Conservation (phyloP, 371 early-diverging fungal genomes). For the Circinella minor region DNA sequence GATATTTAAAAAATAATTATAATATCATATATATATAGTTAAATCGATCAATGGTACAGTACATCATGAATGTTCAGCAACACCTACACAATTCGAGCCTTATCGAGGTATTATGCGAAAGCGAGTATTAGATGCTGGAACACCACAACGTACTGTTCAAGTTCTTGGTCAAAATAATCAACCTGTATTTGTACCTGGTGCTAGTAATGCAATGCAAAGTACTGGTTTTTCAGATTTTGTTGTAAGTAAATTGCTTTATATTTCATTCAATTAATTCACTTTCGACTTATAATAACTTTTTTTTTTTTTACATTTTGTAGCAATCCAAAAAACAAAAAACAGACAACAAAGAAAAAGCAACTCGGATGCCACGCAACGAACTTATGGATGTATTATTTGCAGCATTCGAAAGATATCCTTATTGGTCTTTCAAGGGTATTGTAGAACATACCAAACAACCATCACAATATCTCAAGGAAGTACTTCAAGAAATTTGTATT, state of each 20-base stretch:
- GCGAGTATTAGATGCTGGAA: conserved; percentile 64
- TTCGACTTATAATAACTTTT: background rate
- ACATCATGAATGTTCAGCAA: conserved; percentile 82
- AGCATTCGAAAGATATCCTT: conserved; percentile 80
- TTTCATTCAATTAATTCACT: background rate
- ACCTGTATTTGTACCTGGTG: conserved; percentile 61
- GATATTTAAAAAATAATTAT: background rate
- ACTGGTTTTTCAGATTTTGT: conserved; percentile 58
- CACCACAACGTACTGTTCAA: conserved; percentile 62
- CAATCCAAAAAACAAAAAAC: conserved; percentile 41
- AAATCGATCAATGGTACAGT: conserved; percentile 68
- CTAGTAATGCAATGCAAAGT: conserved; percentile 58
- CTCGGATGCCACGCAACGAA: conserved; percentile 85
- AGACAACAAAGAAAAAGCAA: conserved; percentile 68
- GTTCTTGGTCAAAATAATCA: conserved; percentile 58
- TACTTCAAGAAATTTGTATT: conserved; percentile 78
- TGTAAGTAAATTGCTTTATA: conserved; percentile 38
- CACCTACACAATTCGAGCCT: conserved; percentile 59
- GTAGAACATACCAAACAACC: conserved; percentile 84
- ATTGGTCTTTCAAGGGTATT: conserved; percentile 88
- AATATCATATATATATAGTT: conserved; percentile 7
- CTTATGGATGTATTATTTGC: conserved; percentile 85
- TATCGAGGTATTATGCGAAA: conserved; percentile 82
- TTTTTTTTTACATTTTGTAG: conserved; percentile 12
- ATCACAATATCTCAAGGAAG: conserved; percentile 82